Evolutionary conservation across 108 stramenopile species (phyloP).

Genomic region (Skeletonema menzelii): DNA sequence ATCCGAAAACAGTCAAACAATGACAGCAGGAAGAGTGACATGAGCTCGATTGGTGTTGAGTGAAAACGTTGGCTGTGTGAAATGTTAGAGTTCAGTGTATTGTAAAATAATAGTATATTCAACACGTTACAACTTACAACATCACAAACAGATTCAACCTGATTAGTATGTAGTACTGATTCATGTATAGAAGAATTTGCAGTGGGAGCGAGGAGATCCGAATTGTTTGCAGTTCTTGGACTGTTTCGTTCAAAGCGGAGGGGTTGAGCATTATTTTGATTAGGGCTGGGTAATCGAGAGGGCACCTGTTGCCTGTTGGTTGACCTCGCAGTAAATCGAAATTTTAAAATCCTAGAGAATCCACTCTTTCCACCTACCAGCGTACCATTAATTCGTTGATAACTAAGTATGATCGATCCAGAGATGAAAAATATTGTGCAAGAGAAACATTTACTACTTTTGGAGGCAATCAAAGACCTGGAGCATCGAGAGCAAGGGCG

Average conservation of each 20-base stretch:
- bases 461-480: slow-evolving; percentile 29
- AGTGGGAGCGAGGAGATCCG: slow-evolving; percentile 58
- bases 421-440: slow-evolving; percentile 12
- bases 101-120: neutral
- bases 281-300: too few relatives aligned
- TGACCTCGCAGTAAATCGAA: neutral
- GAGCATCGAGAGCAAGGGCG: slow-evolving; percentile 5
- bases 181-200: slow-evolving; percentile 64
- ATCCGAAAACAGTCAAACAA: slow-evolving; percentile 53
- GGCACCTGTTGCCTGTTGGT: too few relatives aligned
- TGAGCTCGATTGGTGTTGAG: slow-evolving; percentile 31
- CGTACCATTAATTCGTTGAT: too few relatives aligned
- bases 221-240: neutral
- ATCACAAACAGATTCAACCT: slow-evolving; percentile 58
- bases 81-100: slow-evolving; percentile 2
- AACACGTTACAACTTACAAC: slow-evolving; percentile 56
- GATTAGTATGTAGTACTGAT: slow-evolving; percentile 48
- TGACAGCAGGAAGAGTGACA: slow-evolving; percentile 49
- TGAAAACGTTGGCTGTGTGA: slow-evolving; percentile 12
- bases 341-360: neutral
- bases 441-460: slow-evolving; percentile 22
- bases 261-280: neutral
- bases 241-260: neutral
- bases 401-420: slow-evolving; percentile 10
- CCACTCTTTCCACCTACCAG: too few relatives aligned